Evolutionary conservation across 2,329 filamentous ascomycete species (phyloP).

Genomic region (Colletotrichum acutatum): DNA sequence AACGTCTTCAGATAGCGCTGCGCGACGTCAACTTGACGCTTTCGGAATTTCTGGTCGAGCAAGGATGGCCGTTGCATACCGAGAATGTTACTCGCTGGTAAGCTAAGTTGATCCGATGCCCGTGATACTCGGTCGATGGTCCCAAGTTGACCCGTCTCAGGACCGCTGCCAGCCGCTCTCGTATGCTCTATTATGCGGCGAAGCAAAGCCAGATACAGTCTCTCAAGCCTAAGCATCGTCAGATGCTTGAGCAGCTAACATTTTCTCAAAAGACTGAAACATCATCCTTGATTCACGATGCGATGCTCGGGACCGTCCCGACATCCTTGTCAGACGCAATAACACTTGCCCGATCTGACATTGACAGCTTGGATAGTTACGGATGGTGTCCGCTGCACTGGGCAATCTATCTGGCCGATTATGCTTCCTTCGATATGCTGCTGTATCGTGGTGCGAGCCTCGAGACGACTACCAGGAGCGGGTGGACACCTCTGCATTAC

Average conservation of each 20-base stretch:
- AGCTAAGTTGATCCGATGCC: neutral
- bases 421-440: neutral
- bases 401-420: constrained; percentile 8
- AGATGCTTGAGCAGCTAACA: constrained; percentile 1
- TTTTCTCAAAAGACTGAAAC: neutral
- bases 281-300: constrained; percentile 15
- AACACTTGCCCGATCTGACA: neutral
- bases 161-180: neutral
- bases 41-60: constrained; percentile 5
- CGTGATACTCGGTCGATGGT: too few relatives aligned
- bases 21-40: neutral
- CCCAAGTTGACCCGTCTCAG: neutral
- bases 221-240: constrained; percentile 7
- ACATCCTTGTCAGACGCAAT: constrained; percentile 7
- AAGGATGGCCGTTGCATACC: constrained; percentile 2
- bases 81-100: constrained; percentile 10
- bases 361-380: constrained; percentile 2
- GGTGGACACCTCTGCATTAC: constrained; percentile 16
- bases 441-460: neutral
- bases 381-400: constrained; percentile 17
- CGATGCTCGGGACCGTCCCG: neutral
- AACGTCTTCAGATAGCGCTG: neutral
- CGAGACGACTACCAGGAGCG: neutral
- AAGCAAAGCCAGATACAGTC: neutral
- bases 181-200: constrained; percentile 6